A percentile compares a stretch with the other conserved stretches of the same genome.
Evolutionary conservation across 768 basidiomycete genomes (phyloP).

Genomic region (Xerocomellus intermedius): DNA sequence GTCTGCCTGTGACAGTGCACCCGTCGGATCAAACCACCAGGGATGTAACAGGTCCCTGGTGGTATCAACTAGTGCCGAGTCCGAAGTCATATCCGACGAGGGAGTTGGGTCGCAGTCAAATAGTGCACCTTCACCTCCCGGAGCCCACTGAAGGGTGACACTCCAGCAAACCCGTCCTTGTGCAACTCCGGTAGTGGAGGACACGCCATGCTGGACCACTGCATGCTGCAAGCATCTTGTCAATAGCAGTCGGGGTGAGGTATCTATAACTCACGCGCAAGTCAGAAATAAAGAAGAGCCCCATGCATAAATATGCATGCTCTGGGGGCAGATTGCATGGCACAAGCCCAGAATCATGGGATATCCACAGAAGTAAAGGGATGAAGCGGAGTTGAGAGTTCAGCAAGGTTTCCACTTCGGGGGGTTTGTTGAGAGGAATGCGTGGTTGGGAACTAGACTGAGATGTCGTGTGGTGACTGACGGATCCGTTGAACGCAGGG

Average conservation of each 20-base stretch:
- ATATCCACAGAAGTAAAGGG: conserved; percentile 43
- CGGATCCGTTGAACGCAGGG: neutral
- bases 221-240: conserved; percentile 16
- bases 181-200: conserved; percentile 1
- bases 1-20: neutral
- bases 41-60: conserved; percentile 9
- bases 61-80: neutral
- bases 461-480: neutral
- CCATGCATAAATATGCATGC: conserved; percentile 44
- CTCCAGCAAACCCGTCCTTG: conserved; percentile 44
- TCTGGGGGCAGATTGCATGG: conserved; percentile 32
- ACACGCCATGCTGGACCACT: neutral
- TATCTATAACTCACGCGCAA: conserved; percentile 34
- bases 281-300: conserved; percentile 44
- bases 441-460: neutral
- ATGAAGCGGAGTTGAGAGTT: conserved; percentile 37
- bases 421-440: conserved; percentile 35
- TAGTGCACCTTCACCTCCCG: conserved; percentile 46
- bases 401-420: conserved; percentile 43
- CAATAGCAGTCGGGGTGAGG: neutral
- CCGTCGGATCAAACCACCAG: conserved; percentile 25
- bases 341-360: conserved; percentile 32
- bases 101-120: conserved; percentile 3
- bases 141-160: conserved; percentile 47
- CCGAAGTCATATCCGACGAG: neutral